These are phyloP conservation scores for Sphagnum contortum DNA, from an alignment of 225 moss, liverwort and hornwort species.

Conservation along the genomic window DNA sequence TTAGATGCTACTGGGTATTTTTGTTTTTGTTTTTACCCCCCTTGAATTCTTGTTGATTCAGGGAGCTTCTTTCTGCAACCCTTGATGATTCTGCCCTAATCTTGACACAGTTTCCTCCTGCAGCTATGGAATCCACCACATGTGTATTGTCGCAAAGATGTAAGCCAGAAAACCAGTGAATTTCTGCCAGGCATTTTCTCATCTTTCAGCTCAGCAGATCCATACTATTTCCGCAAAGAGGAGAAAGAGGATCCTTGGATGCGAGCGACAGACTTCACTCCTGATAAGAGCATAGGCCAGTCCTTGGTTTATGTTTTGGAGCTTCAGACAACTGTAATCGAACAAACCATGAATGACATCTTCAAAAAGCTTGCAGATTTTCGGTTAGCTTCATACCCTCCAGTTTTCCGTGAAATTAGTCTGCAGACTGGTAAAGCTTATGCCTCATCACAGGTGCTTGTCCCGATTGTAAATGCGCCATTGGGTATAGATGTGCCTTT, in stretches of 20 bases:
- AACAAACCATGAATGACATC: constrained; percentile 15
- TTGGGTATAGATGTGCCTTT: constrained; percentile 24
- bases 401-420: constrained; percentile 8
- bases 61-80: too few species aligned
- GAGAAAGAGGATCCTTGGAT: constrained; percentile 39
- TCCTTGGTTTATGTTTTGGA: constrained; percentile 46
- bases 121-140: constrained; percentile 15
- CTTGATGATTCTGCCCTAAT: too few species aligned
- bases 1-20: too few species aligned
- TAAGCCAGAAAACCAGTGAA: neutral
- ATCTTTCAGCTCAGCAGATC: constrained; percentile 2
- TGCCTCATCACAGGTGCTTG: constrained; percentile 35
- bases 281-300: constrained; percentile 37
- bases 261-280: constrained; percentile 71
- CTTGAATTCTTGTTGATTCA: too few species aligned
- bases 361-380: constrained; percentile 25
- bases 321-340: constrained; percentile 8
- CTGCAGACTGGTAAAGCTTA: constrained; percentile 18
- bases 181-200: constrained; percentile 5
- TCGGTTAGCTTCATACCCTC: constrained; percentile 19
- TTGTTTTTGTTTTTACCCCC: too few species aligned
- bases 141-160: constrained; percentile 14
- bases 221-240: constrained; percentile 18
- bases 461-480: constrained; percentile 54
- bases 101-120: too few species aligned